Conservation (phyloP, 331 rosid species). For the Saraca asoca region DNA sequence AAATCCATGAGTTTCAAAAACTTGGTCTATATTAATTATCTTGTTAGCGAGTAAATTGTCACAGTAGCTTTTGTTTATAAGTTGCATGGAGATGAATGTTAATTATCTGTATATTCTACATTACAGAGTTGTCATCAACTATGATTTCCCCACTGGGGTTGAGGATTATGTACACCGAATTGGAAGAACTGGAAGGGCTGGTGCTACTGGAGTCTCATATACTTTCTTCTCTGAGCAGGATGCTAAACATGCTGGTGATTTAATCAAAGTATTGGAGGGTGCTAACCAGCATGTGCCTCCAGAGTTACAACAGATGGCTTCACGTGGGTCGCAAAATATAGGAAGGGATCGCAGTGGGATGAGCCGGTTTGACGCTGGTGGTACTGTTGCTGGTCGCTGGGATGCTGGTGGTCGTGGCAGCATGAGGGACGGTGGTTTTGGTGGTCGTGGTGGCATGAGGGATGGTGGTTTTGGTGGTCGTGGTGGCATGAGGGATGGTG, state of each 20-base stretch:
- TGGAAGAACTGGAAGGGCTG: constrained; percentile 99
- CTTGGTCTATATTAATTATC: constrained; percentile 23
- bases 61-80: constrained; percentile 13
- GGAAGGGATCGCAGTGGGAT: constrained; percentile 69
- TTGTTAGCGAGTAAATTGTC: constrained; percentile 7
- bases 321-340: constrained; percentile 77
- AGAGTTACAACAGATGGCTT: constrained; percentile 78
- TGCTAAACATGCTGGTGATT: constrained; percentile 89
- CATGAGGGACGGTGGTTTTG: background rate
- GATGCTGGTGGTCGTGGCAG: constrained; percentile 42
- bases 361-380: constrained; percentile 50
- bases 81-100: constrained; percentile 6
- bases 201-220: constrained; percentile 90
- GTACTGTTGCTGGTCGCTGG: constrained; percentile 40
- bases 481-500: constrained; percentile 55
- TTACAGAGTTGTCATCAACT: constrained; percentile 90
- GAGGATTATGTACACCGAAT: constrained; percentile 98
- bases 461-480: constrained; percentile 63
- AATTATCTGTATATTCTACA: constrained; percentile 8
- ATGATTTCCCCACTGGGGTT: constrained; percentile 93
- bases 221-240: constrained; percentile 98
- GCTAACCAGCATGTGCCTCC: constrained; percentile 95
- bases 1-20: constrained; percentile 8
- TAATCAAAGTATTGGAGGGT: constrained; percentile 94
- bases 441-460: constrained; percentile 64